These are phyloP conservation scores for Pyrus bretschneideri DNA, from an alignment of 306 rosid genomes.

Conservation along the genomic window DNA sequence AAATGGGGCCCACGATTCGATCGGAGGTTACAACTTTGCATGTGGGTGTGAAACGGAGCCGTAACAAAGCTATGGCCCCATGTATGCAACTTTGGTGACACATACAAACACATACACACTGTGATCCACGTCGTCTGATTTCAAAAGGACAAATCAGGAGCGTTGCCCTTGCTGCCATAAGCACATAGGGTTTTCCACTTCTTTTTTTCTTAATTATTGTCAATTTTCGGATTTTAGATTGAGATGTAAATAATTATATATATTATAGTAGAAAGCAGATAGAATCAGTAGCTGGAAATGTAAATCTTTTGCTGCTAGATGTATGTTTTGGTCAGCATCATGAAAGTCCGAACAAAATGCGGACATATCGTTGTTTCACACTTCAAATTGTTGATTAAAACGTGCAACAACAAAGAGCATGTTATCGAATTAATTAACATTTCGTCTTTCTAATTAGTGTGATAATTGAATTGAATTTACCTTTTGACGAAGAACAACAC, in stretches of 20 bases:
- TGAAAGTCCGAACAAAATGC: too few relatives aligned
- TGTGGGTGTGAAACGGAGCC: neutral
- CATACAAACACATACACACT: neutral
- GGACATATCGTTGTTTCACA: neutral
- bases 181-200: neutral
- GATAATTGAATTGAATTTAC: neutral
- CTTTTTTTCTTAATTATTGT: neutral
- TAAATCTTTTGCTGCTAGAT: neutral
- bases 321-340: neutral
- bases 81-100: neutral
- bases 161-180: neutral
- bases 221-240: neutral
- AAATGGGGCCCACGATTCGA: neutral
- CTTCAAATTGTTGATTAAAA: neutral
- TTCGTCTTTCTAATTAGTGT: neutral
- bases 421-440: neutral
- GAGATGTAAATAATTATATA: neutral
- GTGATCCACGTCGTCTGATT: constrained; percentile 2
- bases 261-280: neutral
- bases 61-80: neutral
- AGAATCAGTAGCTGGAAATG: neutral
- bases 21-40: neutral
- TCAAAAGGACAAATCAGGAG: neutral
- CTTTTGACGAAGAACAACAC: neutral
- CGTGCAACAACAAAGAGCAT: neutral